Percentiles rank a stretch among this genome's conserved stretches.
Evolutionary conservation across 2,329 filamentous ascomycete genomes (phyloP).

Genomic region (Aschersonia sp.): DNA sequence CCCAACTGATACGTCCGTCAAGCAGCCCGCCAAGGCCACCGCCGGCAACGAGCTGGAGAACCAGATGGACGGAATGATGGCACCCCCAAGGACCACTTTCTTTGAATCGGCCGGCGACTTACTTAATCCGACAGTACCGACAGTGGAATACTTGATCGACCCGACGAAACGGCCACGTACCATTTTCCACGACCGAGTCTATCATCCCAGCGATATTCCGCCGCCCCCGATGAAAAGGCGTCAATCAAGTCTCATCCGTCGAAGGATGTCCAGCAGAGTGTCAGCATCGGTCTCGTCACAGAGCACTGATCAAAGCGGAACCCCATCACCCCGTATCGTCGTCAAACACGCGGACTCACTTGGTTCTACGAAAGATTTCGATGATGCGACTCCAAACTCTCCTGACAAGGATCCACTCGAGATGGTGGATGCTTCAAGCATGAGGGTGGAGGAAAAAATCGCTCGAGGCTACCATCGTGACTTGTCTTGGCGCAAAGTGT

Average conservation of each 20-base stretch:
- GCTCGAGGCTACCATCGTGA: constrained; percentile 87
- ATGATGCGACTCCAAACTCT: constrained; percentile 22
- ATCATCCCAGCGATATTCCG: constrained; percentile 87
- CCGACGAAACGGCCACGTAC: constrained; percentile 69
- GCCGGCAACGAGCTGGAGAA: constrained; percentile 33
- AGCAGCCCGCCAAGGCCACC: constrained; percentile 25
- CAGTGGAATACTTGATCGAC: constrained; percentile 69
- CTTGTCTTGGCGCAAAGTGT: constrained; percentile 88
- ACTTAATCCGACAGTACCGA: constrained; percentile 76
- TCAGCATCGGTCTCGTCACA: constrained; percentile 11
- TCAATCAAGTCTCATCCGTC: constrained; percentile 19
- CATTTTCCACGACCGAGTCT: constrained; percentile 94
- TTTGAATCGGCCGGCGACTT: constrained; percentile 92
- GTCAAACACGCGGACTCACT: constrained; percentile 27
- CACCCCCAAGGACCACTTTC: constrained; percentile 81
- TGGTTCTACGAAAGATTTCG: constrained; percentile 33
- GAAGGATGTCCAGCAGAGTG: constrained; percentile 14
- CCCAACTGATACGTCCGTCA: constrained; percentile 5
- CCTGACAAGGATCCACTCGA: constrained; percentile 22
- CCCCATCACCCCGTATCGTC: constrained; percentile 19
- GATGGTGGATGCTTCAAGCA: constrained; percentile 44
- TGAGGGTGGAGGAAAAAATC: constrained; percentile 97
- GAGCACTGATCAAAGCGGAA: constrained; percentile 11
- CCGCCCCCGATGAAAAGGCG: constrained; percentile 54
- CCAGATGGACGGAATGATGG: constrained; percentile 34